Base-by-base conservation (phyloP, 495 filamentous ascomycete species). In the Penicillium arizonense region DNA sequence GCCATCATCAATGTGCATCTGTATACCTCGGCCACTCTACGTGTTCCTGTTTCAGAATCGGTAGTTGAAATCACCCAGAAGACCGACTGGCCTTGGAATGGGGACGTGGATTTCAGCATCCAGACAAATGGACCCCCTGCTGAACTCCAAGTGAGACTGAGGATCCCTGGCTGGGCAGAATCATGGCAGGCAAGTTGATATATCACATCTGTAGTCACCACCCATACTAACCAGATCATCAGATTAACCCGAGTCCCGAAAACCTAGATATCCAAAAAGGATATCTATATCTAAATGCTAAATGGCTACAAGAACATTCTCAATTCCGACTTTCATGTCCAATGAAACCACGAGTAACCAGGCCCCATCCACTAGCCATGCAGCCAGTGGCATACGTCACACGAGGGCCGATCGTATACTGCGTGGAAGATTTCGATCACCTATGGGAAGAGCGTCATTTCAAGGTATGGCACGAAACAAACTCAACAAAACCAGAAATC, bases 361-460 rank as follows among this genome's bases (percentile, higher is more conserved):
- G 71, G 18, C 77, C 80, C 13, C 75, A 82, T 53, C 78, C 77
- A 4, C 71, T 78, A 44, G 74, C 79, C 8, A 76, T 74, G 52
- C 77, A 81, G 52, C 68, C 73, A 33, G 76, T 74, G 9, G 50
- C 77, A 24, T 72, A 76, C 23, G 59, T 85, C 40, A 80, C 75
- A 5, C 67, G 79, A 30, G 82, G 81, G 7, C 80, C 80, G 4
- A 63, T 84, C 35, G 70, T 84, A 10, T 85, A 83, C 63, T 85
- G 80, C 56, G 71, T 80, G 13, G 82, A 83, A 50, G 80, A 83
- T 52, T 47, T 70, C 34, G 80, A 83, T 57, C 82, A 83, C 56
- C 55, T 72, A n/a, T 83, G 81, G 76, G 79, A 81, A 52, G 47
- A 70, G 26, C 67, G 80, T 55, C 81, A 84, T 65, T 82, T 83